A percentile compares a stretch with the other conserved stretches of the same genome.
Evolutionary conservation across 2,329 filamentous ascomycete genomes (phyloP).

Genomic region (Fusarium cicatricum): DNA sequence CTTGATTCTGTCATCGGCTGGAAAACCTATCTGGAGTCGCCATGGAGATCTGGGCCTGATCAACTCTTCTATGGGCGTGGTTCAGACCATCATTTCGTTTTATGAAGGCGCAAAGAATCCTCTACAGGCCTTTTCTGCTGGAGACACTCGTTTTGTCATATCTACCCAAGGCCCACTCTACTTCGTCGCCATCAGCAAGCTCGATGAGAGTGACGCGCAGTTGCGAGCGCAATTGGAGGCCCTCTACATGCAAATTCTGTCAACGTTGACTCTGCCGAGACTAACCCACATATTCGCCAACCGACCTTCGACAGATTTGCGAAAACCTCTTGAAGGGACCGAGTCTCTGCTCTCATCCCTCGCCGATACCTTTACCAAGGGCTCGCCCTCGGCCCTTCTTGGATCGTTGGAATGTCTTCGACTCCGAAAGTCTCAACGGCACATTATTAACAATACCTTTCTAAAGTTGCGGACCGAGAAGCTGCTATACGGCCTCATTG

Average conservation of each 20-base stretch:
- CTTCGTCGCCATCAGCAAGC: slow-evolving; percentile 89
- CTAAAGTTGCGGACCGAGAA: slow-evolving; percentile 79
- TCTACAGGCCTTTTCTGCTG: slow-evolving; percentile 86
- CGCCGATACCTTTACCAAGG: slow-evolving; percentile 92
- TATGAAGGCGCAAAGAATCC: slow-evolving; percentile 83
- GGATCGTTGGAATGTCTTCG: slow-evolving; percentile 94
- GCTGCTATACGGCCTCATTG: slow-evolving; percentile 90
- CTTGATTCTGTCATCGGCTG: slow-evolving; percentile 92
- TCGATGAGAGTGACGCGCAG: slow-evolving; percentile 92
- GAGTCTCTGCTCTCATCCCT: slow-evolving; percentile 90
- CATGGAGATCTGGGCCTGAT: slow-evolving; percentile 91
- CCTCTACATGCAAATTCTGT: slow-evolving; percentile 97
- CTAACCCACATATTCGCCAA: slow-evolving; percentile 88
- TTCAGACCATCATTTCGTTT: slow-evolving; percentile 98
- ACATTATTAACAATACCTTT: slow-evolving; percentile 86
- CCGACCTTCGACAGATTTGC: slow-evolving; percentile 91
- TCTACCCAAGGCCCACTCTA: slow-evolving; percentile 87
- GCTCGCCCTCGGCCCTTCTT: slow-evolving; percentile 87
- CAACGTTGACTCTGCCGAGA: slow-evolving; percentile 88
- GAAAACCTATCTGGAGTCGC: slow-evolving; percentile 96
- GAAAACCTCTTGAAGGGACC: slow-evolving; percentile 88
- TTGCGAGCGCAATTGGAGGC: slow-evolving; percentile 89
- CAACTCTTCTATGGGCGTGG: slow-evolving; percentile 92
- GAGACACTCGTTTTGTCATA: slow-evolving; percentile 84
- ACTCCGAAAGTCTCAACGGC: slow-evolving; percentile 85